These are phyloP conservation scores for Pseudoperonospora humuli DNA, from an alignment of 352 stramenopile genomes.

Conservation along the genomic window DNA sequence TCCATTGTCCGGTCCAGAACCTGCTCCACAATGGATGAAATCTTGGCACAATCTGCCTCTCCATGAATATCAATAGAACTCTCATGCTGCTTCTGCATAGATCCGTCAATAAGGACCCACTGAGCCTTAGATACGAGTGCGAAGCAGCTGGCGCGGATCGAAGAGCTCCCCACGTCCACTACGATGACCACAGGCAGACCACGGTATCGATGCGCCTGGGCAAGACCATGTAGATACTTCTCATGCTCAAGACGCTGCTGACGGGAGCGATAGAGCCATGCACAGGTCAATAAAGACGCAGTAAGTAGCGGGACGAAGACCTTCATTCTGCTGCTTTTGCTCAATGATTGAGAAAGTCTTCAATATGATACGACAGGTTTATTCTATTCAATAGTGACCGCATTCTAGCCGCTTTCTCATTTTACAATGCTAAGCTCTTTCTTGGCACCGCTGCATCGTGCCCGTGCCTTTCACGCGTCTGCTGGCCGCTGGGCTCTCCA, in stretches of 20 bases:
- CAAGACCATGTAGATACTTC: constrained; percentile 20
- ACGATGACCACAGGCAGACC: constrained; percentile 55
- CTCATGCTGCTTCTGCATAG: constrained; percentile 53
- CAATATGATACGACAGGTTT: neutral
- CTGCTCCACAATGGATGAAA: constrained; percentile 42
- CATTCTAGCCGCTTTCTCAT: neutral
- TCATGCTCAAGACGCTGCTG: constrained; percentile 19
- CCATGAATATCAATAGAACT: constrained; percentile 43
- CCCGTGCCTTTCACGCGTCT: constrained; percentile 46
- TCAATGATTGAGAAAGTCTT: neutral
- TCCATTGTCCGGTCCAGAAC: constrained; percentile 37
- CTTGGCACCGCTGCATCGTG: constrained; percentile 16
- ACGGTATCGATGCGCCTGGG: constrained; percentile 36
- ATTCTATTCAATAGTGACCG: neutral
- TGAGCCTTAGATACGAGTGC: constrained; percentile 33
- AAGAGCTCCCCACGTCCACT: constrained; percentile 91
- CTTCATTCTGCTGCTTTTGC: constrained; percentile 12
- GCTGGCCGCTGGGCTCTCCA: constrained; percentile 36
- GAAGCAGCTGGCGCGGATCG: constrained; percentile 87
- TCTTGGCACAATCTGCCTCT: constrained; percentile 42
- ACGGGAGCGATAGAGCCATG: constrained; percentile 17
- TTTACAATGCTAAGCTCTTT: constrained; percentile 17
- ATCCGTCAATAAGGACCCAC: constrained; percentile 58
- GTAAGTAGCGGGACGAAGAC: constrained; percentile 20
- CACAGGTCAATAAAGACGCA: constrained; percentile 15